Evolutionary conservation across 176 grass and related monocot species (phyloP).

Genomic region (Echinochloa phyllopogon): DNA sequence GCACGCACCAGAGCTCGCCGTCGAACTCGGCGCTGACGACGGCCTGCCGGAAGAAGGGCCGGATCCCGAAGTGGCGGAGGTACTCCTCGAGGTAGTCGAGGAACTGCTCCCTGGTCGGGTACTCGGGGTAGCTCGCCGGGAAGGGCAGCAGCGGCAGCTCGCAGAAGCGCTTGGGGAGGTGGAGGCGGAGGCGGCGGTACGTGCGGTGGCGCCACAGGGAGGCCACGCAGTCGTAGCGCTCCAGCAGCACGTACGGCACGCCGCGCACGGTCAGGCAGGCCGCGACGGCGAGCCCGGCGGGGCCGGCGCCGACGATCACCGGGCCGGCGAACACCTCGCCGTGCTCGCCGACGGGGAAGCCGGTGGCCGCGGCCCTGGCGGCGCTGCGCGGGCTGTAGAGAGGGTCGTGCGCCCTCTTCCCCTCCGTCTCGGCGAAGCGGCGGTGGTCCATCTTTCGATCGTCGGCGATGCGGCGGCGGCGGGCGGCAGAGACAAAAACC

Average conservation of each 20-base stretch:
- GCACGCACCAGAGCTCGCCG: conserved; percentile 65
- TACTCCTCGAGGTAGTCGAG: conserved; percentile 74
- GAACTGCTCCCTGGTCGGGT: conserved; percentile 80
- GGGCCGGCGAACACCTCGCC: conserved; percentile 43
- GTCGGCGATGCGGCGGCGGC: too few relatives aligned
- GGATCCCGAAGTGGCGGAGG: conserved; percentile 47
- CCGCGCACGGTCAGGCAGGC: conserved; percentile 56
- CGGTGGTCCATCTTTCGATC: conserved; percentile 36
- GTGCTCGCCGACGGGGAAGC: conserved; percentile 27
- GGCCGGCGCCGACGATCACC: conserved; percentile 74
- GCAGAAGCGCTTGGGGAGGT: conserved; percentile 81
- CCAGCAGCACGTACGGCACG: conserved; percentile 71
- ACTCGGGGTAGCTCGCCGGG: conserved; percentile 57
- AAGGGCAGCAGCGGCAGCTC: conserved; percentile 79
- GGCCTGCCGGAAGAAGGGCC: conserved; percentile 48
- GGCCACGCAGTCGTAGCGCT: conserved; percentile 69
- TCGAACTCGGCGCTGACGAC: conserved; percentile 71
- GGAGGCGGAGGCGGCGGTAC: conserved; percentile 78
- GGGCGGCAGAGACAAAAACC: too few relatives aligned
- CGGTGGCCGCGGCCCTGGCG: conserved; percentile 24
- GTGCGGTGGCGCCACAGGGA: conserved; percentile 88
- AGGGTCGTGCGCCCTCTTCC: conserved; percentile 69
- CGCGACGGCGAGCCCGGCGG: conserved; percentile 69
- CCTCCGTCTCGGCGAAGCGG: conserved; percentile 47
- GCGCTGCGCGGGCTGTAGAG: conserved; percentile 27